Conservation (phyloP, 2,329 filamentous ascomycete species). For the Sclerotinia trifoliorum region DNA sequence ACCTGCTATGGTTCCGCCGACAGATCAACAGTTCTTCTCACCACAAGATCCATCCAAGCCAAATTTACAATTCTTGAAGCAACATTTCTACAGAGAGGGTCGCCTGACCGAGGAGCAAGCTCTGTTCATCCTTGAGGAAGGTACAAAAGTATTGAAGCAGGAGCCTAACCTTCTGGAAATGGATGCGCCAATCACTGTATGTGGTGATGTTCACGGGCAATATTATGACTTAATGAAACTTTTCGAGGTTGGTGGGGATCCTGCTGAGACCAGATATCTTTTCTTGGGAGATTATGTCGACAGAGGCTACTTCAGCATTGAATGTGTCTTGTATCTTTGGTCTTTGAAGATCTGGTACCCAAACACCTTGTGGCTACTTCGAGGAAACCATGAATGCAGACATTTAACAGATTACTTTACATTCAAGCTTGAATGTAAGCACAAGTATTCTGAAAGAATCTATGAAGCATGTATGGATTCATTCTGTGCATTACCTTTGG, state of each 20-base stretch:
- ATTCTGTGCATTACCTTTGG: slow-evolving; percentile 89
- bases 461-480: slow-evolving; percentile 99
- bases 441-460: slow-evolving; percentile 95
- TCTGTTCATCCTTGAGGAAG: slow-evolving; percentile 87
- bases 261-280: slow-evolving; percentile 91
- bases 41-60: slow-evolving; percentile 84
- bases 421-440: slow-evolving; percentile 99
- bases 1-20: slow-evolving; percentile 87
- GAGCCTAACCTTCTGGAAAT: slow-evolving; percentile 98
- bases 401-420: slow-evolving; percentile 99
- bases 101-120: slow-evolving; percentile 96
- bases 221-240: slow-evolving; percentile 99
- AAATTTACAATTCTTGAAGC: slow-evolving; percentile 90
- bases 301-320: slow-evolving; percentile 97
- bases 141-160: slow-evolving; percentile 79
- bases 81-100: slow-evolving; percentile 97
- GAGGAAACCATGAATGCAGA: slow-evolving; percentile 97
- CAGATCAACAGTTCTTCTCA: slow-evolving; percentile 91
- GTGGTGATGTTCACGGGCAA: slow-evolving; percentile 96
- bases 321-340: slow-evolving; percentile 98
- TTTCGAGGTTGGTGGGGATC: slow-evolving; percentile 96
- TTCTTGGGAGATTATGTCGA: slow-evolving; percentile 99
- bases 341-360: slow-evolving; percentile 98
- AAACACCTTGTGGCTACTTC: slow-evolving; percentile 92
- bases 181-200: slow-evolving; percentile 98